Percentiles rank a stretch among this genome's conserved stretches.
These are phyloP conservation scores for Seiridium unicorne DNA, from an alignment of 2,329 filamentous ascomycete genomes.

Conservation along the genomic window DNA sequence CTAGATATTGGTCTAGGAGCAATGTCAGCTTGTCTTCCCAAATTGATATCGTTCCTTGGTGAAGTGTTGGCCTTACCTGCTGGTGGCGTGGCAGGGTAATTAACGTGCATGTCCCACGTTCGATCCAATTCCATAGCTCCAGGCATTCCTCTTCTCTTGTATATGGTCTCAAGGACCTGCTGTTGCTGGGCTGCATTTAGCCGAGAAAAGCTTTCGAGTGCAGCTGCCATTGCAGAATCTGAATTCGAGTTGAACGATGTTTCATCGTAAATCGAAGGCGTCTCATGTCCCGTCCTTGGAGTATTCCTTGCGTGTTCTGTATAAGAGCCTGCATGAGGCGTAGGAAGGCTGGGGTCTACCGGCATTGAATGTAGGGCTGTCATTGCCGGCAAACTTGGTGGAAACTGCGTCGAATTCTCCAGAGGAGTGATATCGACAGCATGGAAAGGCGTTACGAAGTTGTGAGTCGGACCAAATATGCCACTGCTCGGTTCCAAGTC, in stretches of 20 bases:
- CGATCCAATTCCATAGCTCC: neutral
- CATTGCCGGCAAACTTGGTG: neutral
- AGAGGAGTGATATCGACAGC: neutral
- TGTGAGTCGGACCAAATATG: neutral
- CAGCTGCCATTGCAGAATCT: neutral
- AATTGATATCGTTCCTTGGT: too few species aligned
- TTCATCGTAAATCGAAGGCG: neutral
- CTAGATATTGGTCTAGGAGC: too few species aligned
- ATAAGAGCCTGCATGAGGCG: neutral
- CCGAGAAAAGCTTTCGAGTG: neutral
- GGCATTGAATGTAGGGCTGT: neutral
- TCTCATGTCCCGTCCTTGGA: neutral
- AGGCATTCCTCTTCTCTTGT: neutral
- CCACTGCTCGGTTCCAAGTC: neutral
- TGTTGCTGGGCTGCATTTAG: slow-evolving; percentile 1
- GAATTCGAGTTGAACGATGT: neutral
- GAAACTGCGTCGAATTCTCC: neutral
- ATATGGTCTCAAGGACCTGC: neutral
- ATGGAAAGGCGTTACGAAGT: neutral
- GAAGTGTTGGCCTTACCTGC: neutral
- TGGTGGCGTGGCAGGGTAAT: neutral
- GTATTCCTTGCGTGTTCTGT: neutral
- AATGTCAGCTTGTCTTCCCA: too few species aligned
- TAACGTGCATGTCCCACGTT: neutral
- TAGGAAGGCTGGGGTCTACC: neutral